phyloP scores from a whole-genome alignment of 257 asterid species.

The Przewalskia tangutica region DNA sequence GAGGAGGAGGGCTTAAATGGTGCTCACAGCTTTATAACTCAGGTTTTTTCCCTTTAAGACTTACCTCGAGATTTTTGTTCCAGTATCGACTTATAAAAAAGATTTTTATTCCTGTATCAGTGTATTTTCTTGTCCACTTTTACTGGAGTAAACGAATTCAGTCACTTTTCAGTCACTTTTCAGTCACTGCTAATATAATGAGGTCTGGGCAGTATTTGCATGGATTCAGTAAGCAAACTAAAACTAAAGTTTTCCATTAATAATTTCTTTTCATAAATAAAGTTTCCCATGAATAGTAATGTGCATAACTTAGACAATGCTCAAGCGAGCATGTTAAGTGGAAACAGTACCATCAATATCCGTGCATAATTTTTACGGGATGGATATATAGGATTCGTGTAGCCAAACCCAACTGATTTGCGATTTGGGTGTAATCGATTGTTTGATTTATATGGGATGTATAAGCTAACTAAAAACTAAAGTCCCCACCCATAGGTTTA shows the following conservation, averaged over 20 bases:
- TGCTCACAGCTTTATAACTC: slow-evolving; percentile 96
- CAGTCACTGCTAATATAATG: neutral
- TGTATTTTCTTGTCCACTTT: neutral
- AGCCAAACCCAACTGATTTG: neutral
- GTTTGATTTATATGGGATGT: neutral
- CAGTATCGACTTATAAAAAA: neutral
- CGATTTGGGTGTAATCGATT: neutral
- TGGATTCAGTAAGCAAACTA: neutral
- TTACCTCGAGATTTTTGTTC: neutral
- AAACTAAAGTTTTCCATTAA: neutral
- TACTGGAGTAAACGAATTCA: neutral
- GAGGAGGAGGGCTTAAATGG: slow-evolving; percentile 98
- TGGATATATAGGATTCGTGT: neutral
- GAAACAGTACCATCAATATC: neutral
- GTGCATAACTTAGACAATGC: neutral
- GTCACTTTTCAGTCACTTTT: too few relatives aligned
- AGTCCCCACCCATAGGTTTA: neutral
- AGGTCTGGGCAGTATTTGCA: neutral
- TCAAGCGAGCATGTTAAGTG: neutral
- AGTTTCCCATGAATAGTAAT: neutral
- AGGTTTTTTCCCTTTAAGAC: slow-evolving; percentile 36
- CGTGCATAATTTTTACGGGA: neutral
- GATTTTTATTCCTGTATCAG: neutral
- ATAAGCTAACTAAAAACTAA: neutral
- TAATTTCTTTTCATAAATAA: neutral